A percentile compares a stretch with the other conserved stretches of the same genome.
Conservation (phyloP, 1,284 basidiomycete species). For the Thecaphora thlaspeos region DNA sequence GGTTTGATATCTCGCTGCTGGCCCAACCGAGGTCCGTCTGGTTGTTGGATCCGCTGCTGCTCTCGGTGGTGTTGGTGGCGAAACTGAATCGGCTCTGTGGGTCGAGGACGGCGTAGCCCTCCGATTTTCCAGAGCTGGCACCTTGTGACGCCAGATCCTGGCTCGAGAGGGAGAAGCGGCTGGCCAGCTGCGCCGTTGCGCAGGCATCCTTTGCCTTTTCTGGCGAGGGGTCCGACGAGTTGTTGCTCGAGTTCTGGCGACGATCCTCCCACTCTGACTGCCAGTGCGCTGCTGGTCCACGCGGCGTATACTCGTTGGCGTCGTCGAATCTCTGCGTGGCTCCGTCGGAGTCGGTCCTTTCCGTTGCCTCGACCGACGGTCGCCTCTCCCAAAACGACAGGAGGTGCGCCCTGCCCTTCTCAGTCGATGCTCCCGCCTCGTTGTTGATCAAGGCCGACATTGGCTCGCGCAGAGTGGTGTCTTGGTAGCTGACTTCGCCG, state of each 20-base stretch:
- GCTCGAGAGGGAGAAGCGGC: constrained; percentile 14
- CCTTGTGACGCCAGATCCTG: neutral
- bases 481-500: neutral
- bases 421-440: neutral
- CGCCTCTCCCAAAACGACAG: neutral
- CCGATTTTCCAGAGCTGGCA: neutral
- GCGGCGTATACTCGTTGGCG: neutral
- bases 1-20: neutral
- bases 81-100: constrained; percentile 1
- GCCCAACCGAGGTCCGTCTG: neutral
- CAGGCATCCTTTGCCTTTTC: neutral
- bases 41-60: constrained; percentile 1
- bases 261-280: constrained; percentile 11
- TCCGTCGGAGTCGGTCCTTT: neutral
- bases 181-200: neutral
- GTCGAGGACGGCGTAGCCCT: neutral
- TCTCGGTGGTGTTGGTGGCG: constrained; percentile 2
- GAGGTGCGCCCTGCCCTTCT: neutral
- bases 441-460: too few relatives aligned
- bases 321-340: neutral
- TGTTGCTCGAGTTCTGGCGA: constrained; percentile 4
- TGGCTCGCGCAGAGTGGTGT: too few relatives aligned
- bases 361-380: neutral
- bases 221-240: neutral
- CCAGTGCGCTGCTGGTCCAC: constrained; percentile 2